Conservation (phyloP, 2,329 filamentous ascomycete species). For the Hypoxylon sp. region DNA sequence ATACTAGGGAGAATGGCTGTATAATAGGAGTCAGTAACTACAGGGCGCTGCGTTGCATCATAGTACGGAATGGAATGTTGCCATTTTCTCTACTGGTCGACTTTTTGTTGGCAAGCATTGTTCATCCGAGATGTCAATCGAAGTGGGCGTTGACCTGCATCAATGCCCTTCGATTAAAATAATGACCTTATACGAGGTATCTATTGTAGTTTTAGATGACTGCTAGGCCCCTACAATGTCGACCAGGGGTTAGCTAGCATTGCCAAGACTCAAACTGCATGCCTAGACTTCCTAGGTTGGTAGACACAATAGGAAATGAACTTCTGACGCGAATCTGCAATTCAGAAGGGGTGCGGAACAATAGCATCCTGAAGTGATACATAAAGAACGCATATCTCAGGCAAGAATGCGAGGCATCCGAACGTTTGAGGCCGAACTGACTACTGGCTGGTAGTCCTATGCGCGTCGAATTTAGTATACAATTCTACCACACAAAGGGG, state of each 20-base stretch:
- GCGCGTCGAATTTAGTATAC: conserved; percentile 2
- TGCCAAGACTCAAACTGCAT: background rate
- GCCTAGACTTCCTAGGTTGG: too few species aligned
- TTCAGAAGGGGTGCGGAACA: too few species aligned
- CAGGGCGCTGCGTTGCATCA: conserved; percentile 18
- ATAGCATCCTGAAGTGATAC: too few species aligned
- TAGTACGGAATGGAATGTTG: conserved; percentile 24
- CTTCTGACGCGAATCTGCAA: too few species aligned
- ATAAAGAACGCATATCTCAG: background rate
- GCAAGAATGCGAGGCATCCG: background rate
- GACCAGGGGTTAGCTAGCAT: too few species aligned
- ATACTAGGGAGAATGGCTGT: conserved; percentile 34
- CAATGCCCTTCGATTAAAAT: background rate
- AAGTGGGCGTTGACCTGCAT: background rate
- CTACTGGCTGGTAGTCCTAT: background rate
- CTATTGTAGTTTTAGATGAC: too few species aligned
- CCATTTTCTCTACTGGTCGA: background rate
- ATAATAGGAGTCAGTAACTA: conserved; percentile 27
- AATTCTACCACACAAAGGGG: conserved; percentile 1
- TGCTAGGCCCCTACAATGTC: too few species aligned
- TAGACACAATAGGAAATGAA: too few species aligned
- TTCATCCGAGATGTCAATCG: background rate
- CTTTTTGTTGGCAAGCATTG: background rate
- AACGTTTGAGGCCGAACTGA: background rate
- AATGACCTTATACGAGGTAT: background rate